Percentiles rank a stretch among this genome's conserved stretches.
phyloP scores from a whole-genome alignment of 306 rosid genomes.

The Neltuma alba region DNA sequence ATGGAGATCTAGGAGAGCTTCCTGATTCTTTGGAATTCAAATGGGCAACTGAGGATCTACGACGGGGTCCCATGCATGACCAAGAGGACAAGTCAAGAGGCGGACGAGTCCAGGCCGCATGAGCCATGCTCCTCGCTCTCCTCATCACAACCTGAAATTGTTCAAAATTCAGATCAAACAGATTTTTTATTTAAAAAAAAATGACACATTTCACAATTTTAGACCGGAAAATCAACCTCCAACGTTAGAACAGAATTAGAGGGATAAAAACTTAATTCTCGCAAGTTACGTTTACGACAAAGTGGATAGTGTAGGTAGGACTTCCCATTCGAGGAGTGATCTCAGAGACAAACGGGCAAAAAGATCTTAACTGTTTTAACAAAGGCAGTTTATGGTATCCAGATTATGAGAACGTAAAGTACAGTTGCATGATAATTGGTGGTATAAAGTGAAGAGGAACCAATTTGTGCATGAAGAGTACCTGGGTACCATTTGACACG shows the following conservation, averaged over 20 bases:
- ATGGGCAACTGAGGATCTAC: slow-evolving; percentile 49
- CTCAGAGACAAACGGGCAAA: background rate
- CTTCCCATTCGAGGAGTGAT: background rate
- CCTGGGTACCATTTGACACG: slow-evolving; percentile 97
- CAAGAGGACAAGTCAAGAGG: slow-evolving; percentile 72
- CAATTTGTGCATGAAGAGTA: slow-evolving; percentile 25
- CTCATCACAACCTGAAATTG: slow-evolving; percentile 84
- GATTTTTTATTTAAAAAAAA: background rate
- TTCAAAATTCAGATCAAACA: slow-evolving; percentile 25
- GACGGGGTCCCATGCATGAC: slow-evolving; percentile 99
- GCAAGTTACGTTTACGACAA: background rate
- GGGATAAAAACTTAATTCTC: slow-evolving; percentile 3
- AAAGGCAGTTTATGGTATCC: background rate
- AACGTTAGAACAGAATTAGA: slow-evolving; percentile 8
- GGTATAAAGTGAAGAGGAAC: background rate
- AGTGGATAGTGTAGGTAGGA: background rate
- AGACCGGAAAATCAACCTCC: slow-evolving; percentile 2
- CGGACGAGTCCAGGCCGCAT: slow-evolving; percentile 95
- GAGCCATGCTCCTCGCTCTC: slow-evolving; percentile 97
- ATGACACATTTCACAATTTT: slow-evolving; percentile 5
- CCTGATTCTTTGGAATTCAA: slow-evolving; percentile 50
- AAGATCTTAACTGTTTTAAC: background rate
- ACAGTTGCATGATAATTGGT: slow-evolving; percentile 5
- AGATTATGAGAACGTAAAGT: background rate
- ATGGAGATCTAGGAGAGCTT: slow-evolving; percentile 40